These are phyloP conservation scores for Agastache rugosa DNA, from an alignment of 257 asterid species.

Conservation along the genomic window DNA sequence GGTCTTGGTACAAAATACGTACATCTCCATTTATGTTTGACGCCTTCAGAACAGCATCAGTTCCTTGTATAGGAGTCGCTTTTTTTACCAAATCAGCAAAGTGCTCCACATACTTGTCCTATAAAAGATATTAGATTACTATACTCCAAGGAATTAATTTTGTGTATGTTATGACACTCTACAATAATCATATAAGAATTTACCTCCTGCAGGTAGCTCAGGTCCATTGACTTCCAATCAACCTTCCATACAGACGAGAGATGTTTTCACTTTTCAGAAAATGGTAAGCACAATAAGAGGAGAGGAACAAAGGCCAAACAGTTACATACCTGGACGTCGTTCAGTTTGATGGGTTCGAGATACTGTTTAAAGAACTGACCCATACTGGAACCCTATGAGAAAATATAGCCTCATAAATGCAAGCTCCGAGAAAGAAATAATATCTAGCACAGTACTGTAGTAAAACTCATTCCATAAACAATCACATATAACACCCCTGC, in stretches of 20 bases:
- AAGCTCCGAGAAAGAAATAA: slow-evolving; percentile 29
- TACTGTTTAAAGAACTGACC: slow-evolving; percentile 94
- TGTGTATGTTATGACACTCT: slow-evolving; percentile 5
- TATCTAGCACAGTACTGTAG: slow-evolving; percentile 22
- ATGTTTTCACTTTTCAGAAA: slow-evolving; percentile 31
- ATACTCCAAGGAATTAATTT: slow-evolving; percentile 12
- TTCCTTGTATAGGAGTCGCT: slow-evolving; percentile 69
- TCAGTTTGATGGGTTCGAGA: slow-evolving; percentile 96
- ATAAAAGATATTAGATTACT: slow-evolving; percentile 33
- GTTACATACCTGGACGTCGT: slow-evolving; percentile 77
- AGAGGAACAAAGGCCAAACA: slow-evolving; percentile 8
- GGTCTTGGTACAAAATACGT: slow-evolving; percentile 75
- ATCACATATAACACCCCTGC: not conserved
- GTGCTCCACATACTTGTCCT: slow-evolving; percentile 82
- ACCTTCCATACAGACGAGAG: slow-evolving; percentile 58
- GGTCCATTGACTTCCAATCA: slow-evolving; percentile 92
- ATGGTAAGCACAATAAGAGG: slow-evolving; percentile 32
- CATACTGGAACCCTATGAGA: slow-evolving; percentile 88
- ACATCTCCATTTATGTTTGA: slow-evolving; percentile 77
- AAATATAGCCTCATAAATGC: slow-evolving; percentile 33
- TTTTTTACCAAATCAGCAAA: slow-evolving; percentile 72
- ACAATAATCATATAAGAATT: slow-evolving; percentile 33
- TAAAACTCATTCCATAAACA: slow-evolving; percentile 13
- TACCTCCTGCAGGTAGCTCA: slow-evolving; percentile 94
- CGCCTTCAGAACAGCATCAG: slow-evolving; percentile 69